Evolutionary conservation across 164 flowering plant species (phyloP).

Genomic region (Macadamia tetraphylla): DNA sequence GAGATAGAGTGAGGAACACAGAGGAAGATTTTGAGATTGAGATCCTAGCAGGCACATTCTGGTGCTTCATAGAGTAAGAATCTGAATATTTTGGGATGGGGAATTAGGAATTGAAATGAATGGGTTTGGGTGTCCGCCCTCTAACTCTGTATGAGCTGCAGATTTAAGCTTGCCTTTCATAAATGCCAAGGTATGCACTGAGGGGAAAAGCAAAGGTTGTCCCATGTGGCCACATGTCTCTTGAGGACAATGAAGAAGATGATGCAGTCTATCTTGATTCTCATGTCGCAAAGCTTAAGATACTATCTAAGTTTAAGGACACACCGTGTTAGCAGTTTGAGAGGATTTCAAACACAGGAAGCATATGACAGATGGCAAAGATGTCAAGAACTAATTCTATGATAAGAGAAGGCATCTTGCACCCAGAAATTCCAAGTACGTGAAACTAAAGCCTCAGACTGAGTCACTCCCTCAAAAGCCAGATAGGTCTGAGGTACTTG

Average conservation of each 20-base stretch:
- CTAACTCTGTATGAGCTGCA: background rate
- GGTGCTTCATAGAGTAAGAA: too few species aligned
- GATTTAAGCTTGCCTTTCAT: conserved; percentile 23
- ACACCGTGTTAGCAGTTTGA: conserved; percentile 17
- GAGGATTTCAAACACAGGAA: conserved; percentile 28
- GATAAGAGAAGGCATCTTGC: conserved; percentile 35
- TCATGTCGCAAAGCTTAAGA: conserved; percentile 71
- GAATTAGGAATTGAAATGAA: too few species aligned
- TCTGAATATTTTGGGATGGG: too few species aligned
- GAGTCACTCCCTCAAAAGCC: conserved; percentile 22
- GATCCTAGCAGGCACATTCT: too few species aligned
- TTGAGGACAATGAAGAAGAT: conserved; percentile 32
- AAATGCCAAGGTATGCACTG: conserved; percentile 18
- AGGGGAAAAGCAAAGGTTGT: conserved; percentile 32
- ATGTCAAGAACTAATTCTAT: conserved; percentile 24
- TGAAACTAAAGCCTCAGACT: conserved; percentile 32
- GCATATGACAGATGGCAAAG: conserved; percentile 28
- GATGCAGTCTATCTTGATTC: conserved; percentile 77
- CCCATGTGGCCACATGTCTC: conserved; percentile 13
- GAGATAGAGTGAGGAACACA: too few species aligned
- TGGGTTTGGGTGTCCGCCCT: too few species aligned
- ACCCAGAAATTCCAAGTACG: conserved; percentile 26
- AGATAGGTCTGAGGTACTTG: conserved; percentile 35
- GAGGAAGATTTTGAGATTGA: too few species aligned
- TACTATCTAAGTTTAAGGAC: conserved; percentile 55